A percentile compares a stretch with the other conserved stretches of the same genome.
These are phyloP conservation scores for Geosmithia morbida DNA, from an alignment of 2,329 filamentous ascomycete species.

Conservation along the genomic window DNA sequence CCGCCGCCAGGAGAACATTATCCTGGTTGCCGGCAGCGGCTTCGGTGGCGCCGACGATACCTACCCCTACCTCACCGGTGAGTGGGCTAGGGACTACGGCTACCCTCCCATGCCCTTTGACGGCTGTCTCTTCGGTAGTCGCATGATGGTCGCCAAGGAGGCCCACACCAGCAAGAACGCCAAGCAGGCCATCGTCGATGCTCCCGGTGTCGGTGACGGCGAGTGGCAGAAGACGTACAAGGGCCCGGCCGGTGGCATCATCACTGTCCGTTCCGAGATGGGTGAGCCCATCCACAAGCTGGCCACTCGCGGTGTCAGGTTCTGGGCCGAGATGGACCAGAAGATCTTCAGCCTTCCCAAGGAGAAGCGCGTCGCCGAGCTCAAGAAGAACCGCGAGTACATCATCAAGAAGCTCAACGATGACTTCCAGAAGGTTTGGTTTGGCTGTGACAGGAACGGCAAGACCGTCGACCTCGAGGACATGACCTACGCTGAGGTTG, in stretches of 20 bases:
- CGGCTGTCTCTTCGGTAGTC: slow-evolving; percentile 78
- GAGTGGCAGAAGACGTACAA: slow-evolving; percentile 93
- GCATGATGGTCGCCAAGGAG: slow-evolving; percentile 92
- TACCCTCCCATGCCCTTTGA: slow-evolving; percentile 93
- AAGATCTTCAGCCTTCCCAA: slow-evolving; percentile 96
- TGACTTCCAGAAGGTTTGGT: slow-evolving; percentile 96
- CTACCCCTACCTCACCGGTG: slow-evolving; percentile 81
- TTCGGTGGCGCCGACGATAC: slow-evolving; percentile 85
- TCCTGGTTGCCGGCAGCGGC: slow-evolving; percentile 79
- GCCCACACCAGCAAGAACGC: slow-evolving; percentile 76
- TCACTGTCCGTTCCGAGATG: slow-evolving; percentile 97
- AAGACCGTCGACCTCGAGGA: slow-evolving; percentile 80
- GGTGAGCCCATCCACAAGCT: slow-evolving; percentile 99
- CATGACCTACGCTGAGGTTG: slow-evolving; percentile 87
- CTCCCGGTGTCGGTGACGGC: slow-evolving; percentile 64
- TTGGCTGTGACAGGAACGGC: slow-evolving; percentile 69
- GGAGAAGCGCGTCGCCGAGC: slow-evolving; percentile 75
- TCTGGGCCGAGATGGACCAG: slow-evolving; percentile 98
- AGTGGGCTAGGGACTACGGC: slow-evolving; percentile 75
- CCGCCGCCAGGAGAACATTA: slow-evolving; percentile 71
- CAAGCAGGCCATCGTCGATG: slow-evolving; percentile 82
- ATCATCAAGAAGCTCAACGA: slow-evolving; percentile 95
- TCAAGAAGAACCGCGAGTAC: slow-evolving; percentile 78
- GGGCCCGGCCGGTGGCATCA: slow-evolving; percentile 78
- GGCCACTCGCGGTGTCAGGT: slow-evolving; percentile 84